A percentile compares a stretch with the other conserved stretches of the same genome.
Conservation (phyloP, 176 grass and related monocot species). For the Ensete ventricosum region DNA sequence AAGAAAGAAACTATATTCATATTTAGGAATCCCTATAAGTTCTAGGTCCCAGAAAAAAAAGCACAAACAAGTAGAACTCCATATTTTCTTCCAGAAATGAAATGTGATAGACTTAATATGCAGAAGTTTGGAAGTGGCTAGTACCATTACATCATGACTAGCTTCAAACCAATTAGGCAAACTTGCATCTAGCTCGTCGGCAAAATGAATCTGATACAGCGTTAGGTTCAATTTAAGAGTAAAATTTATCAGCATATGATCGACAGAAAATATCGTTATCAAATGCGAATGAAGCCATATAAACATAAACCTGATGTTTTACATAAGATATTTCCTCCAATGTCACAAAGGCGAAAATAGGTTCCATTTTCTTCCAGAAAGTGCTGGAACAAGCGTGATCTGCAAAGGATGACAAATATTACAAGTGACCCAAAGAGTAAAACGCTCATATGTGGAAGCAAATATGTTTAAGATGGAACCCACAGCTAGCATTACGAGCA, state of each 20-base stretch:
- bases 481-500: conserved; percentile 57
- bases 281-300: neutral
- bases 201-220: conserved; percentile 49
- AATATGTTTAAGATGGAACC: conserved; percentile 14
- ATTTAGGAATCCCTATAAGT: neutral
- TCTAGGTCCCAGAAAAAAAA: neutral
- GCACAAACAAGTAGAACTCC: neutral
- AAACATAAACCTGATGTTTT: conserved; percentile 50
- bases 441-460: conserved; percentile 1
- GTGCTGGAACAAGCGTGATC: conserved; percentile 52
- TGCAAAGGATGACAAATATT: conserved; percentile 20
- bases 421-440: neutral
- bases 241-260: neutral
- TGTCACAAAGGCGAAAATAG: conserved; percentile 46
- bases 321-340: conserved; percentile 48
- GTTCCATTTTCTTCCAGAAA: conserved; percentile 94
- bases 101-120: neutral
- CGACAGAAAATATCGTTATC: neutral
- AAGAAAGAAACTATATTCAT: neutral
- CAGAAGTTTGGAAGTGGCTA: conserved; percentile 1
- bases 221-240: conserved; percentile 4
- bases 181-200: conserved; percentile 64
- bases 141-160: conserved; percentile 33
- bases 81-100: neutral
- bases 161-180: conserved; percentile 39